Conservation (phyloP, 2,329 filamentous ascomycete species). For the Raffaelea albimanens region DNA sequence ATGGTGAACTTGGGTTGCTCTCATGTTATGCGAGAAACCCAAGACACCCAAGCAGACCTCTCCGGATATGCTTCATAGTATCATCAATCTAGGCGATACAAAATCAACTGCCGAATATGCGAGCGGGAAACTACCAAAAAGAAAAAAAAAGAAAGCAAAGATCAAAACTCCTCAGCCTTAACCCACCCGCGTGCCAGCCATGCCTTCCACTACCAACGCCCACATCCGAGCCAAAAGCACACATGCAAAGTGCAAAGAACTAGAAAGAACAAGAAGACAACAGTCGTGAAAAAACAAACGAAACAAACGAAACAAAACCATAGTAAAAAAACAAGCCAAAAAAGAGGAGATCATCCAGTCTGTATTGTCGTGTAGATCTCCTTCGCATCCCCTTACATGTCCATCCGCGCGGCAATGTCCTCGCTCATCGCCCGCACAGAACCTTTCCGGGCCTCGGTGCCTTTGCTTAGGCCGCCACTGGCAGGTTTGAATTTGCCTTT, state of each 20-base stretch:
- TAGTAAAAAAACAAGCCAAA: not conserved
- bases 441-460: conserved; percentile 32
- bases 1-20: no score
- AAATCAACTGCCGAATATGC: no score
- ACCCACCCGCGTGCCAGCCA: no score
- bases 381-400: conserved; percentile 33
- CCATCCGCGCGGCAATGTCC: conserved; percentile 53
- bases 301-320: not conserved
- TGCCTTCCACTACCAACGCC: no score
- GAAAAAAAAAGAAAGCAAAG: no score
- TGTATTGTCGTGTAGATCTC: not conserved
- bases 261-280: not conserved
- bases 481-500: conserved; percentile 20
- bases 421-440: conserved; percentile 50
- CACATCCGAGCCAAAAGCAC: no score
- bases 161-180: no score
- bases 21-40: no score
- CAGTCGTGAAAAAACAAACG: not conserved
- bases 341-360: conserved; percentile 1
- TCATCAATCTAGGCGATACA: no score
- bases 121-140: no score
- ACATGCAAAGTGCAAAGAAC: not conserved
- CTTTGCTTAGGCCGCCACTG: conserved; percentile 22
- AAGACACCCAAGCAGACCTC: no score
- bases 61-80: no score